Base-by-base conservation (phyloP, 192 early-diverging fungal genomes). In the Obelidium mucronatum region DNA sequence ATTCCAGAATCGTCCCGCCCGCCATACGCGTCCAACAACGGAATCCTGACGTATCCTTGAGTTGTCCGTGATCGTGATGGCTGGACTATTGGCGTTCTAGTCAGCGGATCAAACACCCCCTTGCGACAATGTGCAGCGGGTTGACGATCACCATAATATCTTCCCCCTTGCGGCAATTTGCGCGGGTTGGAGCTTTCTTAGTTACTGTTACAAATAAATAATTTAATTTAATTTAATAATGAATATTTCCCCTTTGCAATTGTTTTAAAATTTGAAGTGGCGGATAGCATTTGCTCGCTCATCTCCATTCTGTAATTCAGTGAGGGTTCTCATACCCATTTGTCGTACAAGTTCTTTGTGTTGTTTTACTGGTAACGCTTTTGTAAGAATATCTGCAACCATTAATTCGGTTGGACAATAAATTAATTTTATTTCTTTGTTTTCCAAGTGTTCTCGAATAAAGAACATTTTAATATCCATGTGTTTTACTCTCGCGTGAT, bases 381-480 rank as follows among this genome's bases (percentile, higher is more conserved):
- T n/a, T 15, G 13, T n/a, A 52, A 15, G 13, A 52, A 52, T 52
- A 15, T n/a, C n/a, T 13, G 13, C 13, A n/a, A n/a, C 13, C 51
- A 52, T 13, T 82, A n/a, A n/a, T n/a, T n/a, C n/a, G n/a, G n/a
- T n/a, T n/a, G n/a, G n/a, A n/a, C n/a, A n/a, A n/a, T n/a, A 73
- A 11, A 59, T 30, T 2, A 82, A 26, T 11, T 61, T 60, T 1
- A 80, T 40, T 1, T 51, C 54, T 2, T 70, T 51, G 6, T 63
- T 36, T 28, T 79, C 54, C 19, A 82, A 58, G 15, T 68, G 36
- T n/a, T 71, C 67, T 0, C 79, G n/a, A 36, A 82, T 33, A 52
- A 82, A 83, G 36, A 72, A 73, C 40, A 75, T 44, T 35, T 67
- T 76, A 24, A 83, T 70, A 67, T 83, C 79, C 52, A 82, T 73